Conservation (phyloP, 306 rosid species). For the Rosa chinensis region DNA sequence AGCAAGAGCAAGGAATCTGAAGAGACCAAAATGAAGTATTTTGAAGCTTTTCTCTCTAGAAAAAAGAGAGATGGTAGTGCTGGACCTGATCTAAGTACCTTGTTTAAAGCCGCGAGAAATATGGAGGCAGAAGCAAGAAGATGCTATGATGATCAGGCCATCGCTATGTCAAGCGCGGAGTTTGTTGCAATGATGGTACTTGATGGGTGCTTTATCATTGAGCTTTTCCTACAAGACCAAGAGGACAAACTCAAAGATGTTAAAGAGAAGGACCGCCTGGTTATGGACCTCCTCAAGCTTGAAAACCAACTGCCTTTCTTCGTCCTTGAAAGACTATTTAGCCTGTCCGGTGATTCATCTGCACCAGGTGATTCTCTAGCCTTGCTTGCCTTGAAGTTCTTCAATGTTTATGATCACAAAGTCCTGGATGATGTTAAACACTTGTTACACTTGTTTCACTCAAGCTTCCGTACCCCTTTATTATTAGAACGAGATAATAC, state of each 20-base stretch:
- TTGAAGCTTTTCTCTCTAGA: not conserved
- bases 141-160: not conserved
- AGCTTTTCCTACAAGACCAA: not conserved
- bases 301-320: not conserved
- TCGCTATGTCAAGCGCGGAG: not conserved
- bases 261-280: not conserved
- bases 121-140: not conserved
- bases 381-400: not conserved
- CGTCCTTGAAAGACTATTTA: not conserved
- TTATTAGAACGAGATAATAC: no score
- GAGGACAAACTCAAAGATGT: no score
- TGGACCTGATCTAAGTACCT: not conserved
- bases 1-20: not conserved
- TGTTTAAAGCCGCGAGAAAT: not conserved
- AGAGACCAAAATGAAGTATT: not conserved
- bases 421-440: not conserved
- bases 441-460: not conserved
- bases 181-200: not conserved
- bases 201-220: conserved; percentile 3
- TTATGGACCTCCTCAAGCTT: not conserved
- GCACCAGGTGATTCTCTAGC: not conserved
- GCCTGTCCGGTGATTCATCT: not conserved
- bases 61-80: not conserved
- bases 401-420: not conserved
- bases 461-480: not conserved